Evolutionary conservation across 768 basidiomycete genomes (phyloP).

Genomic region (Ephemerocybe angulata): DNA sequence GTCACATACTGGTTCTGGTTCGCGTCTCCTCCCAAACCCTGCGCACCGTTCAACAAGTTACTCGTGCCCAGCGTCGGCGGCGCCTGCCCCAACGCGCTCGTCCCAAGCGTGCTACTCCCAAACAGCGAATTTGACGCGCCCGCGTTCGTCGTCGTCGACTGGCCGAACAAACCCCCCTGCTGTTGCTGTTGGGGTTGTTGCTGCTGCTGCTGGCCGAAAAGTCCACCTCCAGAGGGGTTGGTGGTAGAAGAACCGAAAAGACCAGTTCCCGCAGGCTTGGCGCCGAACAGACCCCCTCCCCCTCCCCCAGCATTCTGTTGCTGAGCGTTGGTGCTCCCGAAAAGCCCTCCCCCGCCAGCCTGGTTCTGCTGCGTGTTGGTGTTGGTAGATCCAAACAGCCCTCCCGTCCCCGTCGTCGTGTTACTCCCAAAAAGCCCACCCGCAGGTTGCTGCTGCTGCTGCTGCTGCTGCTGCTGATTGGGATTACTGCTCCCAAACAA

Average conservation of each 20-base stretch:
- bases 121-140: no score
- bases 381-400: slow-evolving; percentile 22
- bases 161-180: slow-evolving; percentile 26
- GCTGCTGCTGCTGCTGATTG: slow-evolving; percentile 6
- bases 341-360: slow-evolving; percentile 16
- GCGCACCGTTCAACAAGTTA: slow-evolving; percentile 47
- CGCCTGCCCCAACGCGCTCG: slow-evolving; percentile 28
- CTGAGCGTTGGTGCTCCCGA: slow-evolving; percentile 19
- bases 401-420: slow-evolving; percentile 14
- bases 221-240: slow-evolving; percentile 1
- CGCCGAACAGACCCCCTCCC: slow-evolving; percentile 19
- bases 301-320: background rate
- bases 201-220: slow-evolving; percentile 26
- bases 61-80: slow-evolving; percentile 29
- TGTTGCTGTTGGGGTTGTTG: slow-evolving; percentile 27
- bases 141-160: slow-evolving; percentile 25
- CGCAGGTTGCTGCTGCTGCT: slow-evolving; percentile 12
- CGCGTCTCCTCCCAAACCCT: no score
- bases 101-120: slow-evolving; percentile 21
- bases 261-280: slow-evolving; percentile 19
- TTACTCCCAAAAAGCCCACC: slow-evolving; percentile 25
- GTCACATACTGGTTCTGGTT: slow-evolving; percentile 51
- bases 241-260: slow-evolving; percentile 24
- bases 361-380: slow-evolving; percentile 16
- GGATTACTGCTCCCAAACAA: slow-evolving; percentile 23